Base-by-base conservation (phyloP, 495 filamentous ascomycete genomes). In the Stereocaulon alpinum region DNA sequence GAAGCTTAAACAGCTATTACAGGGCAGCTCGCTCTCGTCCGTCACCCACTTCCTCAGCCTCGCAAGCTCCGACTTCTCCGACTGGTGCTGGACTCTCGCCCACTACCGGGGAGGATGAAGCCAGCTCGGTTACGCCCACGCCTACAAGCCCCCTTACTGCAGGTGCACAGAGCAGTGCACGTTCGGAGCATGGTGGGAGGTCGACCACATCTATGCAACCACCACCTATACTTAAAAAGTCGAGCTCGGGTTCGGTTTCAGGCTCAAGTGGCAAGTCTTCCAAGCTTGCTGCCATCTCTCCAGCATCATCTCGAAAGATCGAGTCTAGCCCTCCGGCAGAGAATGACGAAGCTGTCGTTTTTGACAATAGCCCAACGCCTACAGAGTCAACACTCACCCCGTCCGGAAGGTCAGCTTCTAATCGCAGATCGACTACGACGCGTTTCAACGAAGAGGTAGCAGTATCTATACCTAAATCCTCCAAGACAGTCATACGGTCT, bases 151-250 rank as follows among this genome's bases (percentile, higher is more conserved):
- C 60, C n/a, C 44, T 59, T 6, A n/a, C 27, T 22, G 42, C 12
- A n/a, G 47, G 49, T 41, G 2, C 43, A 56, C 44, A 47, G 10
- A 20, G 20, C 14, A 54, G 40, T 47, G 40, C 55, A 14, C 12
- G n/a, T 51, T 37, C 45, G 24, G 48, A 50, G 22, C 55, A 60
- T 15, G 42, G 54, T 22, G 30, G 51, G 50, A 45, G 24, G 49
- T 55, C 32, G 30, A 59, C 34, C 6, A 48, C 45, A n/a, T 22
- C 61, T 58, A 32, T 48, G 30, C 58, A 44, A 40, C 65, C 61
- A 14, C 61, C 63, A 18, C 63, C 65, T 5, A 65, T 67, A 55
- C 42, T 67, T 6, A 67, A 67, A 55, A 65, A 63, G 22, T 29
- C 48, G 17, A 56, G 56, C 30, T 56, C 55, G n/a, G 55, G 52